Base-by-base conservation (phyloP, 2,329 filamentous ascomycete genomes). In the Penicillium psychrosexuale region DNA sequence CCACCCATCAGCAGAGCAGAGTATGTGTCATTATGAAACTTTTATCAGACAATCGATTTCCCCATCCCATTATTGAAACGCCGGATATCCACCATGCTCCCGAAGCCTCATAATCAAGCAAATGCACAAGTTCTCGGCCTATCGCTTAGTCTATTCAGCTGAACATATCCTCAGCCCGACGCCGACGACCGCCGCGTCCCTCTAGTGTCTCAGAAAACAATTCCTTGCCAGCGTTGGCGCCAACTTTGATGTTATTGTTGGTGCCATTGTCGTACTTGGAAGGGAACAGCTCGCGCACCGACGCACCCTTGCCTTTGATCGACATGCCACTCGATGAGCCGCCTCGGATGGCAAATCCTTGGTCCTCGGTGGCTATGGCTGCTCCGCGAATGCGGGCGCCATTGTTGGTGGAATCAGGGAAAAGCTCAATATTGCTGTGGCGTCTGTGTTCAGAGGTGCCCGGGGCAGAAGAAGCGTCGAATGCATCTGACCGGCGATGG, bases 121-220 rank as follows among this genome's bases (percentile, higher is more conserved):
- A 43, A 51, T 49, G 36, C 43, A 58, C 22, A 36, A 28, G 27
- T 45, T 34, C 27, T 34, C 12, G 15, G 22, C 17, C 7, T 13
- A 24, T 24, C 24, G 6, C 36, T 27, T 42, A 22, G 15, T 31
- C 28, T 22, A 9, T 24, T 81, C 71, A 91, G 58, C 80, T 78
- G 68, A 91, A 92, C 60, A 89, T 77, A 73, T 92, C 89, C 64
- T 90, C 86, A 0, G 89, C 89, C 66, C 79, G 85, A 63, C 87
- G 83, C 60, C 89, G 82, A 58, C 78, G 80, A 55, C 79, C 78
- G 13, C 82, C 79, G 58, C 84, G 78, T 2, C 82, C 83, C 50
- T 84, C 81, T 27, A 84, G 66, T 59, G 77, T 84, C 56, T 84
- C 81, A 1, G 81, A 79, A 64, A 91, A 89, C 15, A 90, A 71